These are phyloP conservation scores for Dioscorea cayenensis DNA, from an alignment of 116 monocot species.

Conservation along the genomic window DNA sequence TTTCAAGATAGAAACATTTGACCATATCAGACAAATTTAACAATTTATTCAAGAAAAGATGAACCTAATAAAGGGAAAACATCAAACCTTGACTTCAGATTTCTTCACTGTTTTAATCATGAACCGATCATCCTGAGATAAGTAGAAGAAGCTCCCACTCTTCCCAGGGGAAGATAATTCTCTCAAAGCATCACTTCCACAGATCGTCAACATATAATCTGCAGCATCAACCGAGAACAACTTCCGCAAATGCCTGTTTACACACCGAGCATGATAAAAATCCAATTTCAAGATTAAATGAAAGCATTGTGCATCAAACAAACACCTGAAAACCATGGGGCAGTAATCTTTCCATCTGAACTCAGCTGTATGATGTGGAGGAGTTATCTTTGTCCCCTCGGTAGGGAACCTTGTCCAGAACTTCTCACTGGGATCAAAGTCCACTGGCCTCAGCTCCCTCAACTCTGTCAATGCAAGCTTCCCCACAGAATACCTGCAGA, in stretches of 20 bases:
- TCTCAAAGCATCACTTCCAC: constrained; percentile 82
- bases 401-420: constrained; percentile 93
- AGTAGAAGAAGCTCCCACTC: constrained; percentile 93
- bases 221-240: constrained; percentile 84
- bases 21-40: too few species aligned
- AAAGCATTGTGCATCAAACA: neutral
- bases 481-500: constrained; percentile 70
- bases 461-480: constrained; percentile 36
- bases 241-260: constrained; percentile 71
- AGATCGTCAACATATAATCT: constrained; percentile 94
- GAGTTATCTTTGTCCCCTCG: constrained; percentile 87
- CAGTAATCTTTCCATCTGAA: constrained; percentile 98
- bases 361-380: constrained; percentile 74
- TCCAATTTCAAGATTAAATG: too few species aligned
- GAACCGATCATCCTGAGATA: constrained; percentile 88
- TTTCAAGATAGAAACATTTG: too few species aligned
- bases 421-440: constrained; percentile 86
- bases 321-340: constrained; percentile 87
- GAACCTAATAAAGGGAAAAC: too few species aligned
- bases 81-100: constrained; percentile 84
- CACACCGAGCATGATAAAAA: neutral
- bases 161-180: constrained; percentile 95
- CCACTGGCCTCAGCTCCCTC: constrained; percentile 45
- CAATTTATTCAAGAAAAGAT: too few species aligned
- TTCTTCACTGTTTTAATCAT: constrained; percentile 96